Percentiles rank a stretch among this genome's conserved stretches.
These are phyloP conservation scores for Cymbopogon flexuosus DNA, from an alignment of 202 grass and related monocot species.

Conservation along the genomic window DNA sequence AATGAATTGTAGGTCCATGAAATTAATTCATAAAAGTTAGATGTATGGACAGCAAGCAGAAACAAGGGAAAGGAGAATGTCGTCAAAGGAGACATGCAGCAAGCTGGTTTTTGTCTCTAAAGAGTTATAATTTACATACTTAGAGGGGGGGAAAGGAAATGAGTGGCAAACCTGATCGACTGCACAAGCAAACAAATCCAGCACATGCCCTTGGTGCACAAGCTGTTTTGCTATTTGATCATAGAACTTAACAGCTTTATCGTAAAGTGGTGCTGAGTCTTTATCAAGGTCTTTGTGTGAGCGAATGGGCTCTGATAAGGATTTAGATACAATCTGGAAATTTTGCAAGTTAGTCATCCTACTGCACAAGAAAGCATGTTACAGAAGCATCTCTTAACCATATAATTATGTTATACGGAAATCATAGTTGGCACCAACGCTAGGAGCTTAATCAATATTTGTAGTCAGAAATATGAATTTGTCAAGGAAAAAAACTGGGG, in stretches of 20 bases:
- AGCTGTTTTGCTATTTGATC: constrained; percentile 87
- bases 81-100: neutral
- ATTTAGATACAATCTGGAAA: constrained; percentile 96
- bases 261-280: constrained; percentile 72
- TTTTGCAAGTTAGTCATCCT: constrained; percentile 34
- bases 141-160: no score
- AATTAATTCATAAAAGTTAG: constrained; percentile 11
- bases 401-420: constrained; percentile 8
- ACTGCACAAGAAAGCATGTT: constrained; percentile 11
- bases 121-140: constrained; percentile 7
- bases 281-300: constrained; percentile 97
- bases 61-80: constrained; percentile 6
- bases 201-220: constrained; percentile 92
- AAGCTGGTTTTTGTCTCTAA: neutral
- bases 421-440: neutral
- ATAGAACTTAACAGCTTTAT: constrained; percentile 93
- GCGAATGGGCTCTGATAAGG: constrained; percentile 87
- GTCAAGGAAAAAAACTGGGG: neutral
- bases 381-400: neutral
- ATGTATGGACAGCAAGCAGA: constrained; percentile 1
- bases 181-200: constrained; percentile 97
- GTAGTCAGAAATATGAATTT: neutral
- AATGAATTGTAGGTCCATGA: neutral
- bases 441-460: constrained; percentile 10
- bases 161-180: constrained; percentile 69